A percentile compares a stretch with the other conserved stretches of the same genome.
These are phyloP conservation scores for Nakazawaea ishiwadae DNA, from an alignment of 805 yeast genomes.

Conservation along the genomic window DNA sequence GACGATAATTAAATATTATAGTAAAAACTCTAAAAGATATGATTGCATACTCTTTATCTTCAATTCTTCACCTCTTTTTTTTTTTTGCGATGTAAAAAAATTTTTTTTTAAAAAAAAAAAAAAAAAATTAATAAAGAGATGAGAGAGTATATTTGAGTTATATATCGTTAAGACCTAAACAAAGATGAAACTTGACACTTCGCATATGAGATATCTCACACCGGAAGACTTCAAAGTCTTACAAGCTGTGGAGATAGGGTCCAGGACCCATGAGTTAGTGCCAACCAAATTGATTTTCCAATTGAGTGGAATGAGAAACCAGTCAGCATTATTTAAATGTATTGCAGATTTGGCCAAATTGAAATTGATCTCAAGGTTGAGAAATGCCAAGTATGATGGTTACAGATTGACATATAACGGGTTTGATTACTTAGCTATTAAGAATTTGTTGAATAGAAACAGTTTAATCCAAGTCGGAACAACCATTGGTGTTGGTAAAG, in stretches of 20 bases:
- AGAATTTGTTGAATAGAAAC: slow-evolving; percentile 71
- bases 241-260: slow-evolving; percentile 85
- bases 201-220: slow-evolving; percentile 90
- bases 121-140: slow-evolving; percentile 1
- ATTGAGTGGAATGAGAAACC: slow-evolving; percentile 70
- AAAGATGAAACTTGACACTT: slow-evolving; percentile 86
- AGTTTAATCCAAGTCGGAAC: slow-evolving; percentile 76
- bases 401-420: slow-evolving; percentile 86
- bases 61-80: neutral
- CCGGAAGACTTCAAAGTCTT: slow-evolving; percentile 87
- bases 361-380: slow-evolving; percentile 66
- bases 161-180: too few relatives aligned
- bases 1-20: too few relatives aligned
- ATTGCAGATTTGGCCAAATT: slow-evolving; percentile 85
- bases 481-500: slow-evolving; percentile 95
- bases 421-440: slow-evolving; percentile 87
- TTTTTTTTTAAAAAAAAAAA: neutral
- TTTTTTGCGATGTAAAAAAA: neutral
- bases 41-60: neutral
- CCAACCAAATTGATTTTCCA: slow-evolving; percentile 83
- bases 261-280: slow-evolving; percentile 90
- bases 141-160: too few relatives aligned
- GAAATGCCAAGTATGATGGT: slow-evolving; percentile 96
- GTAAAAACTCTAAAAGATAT: too few relatives aligned
- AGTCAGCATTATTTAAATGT: slow-evolving; percentile 71